Conservation (phyloP, 345 rosid species). For the Citrus sinensis region DVS_A1.0 CM039163.1:11684501-11685000, state of each 20-base stretch:
- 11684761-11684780: background rate
- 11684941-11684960: background rate
- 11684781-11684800: background rate
- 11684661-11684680: background rate
- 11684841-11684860: background rate
- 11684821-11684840: background rate
- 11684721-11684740: background rate
- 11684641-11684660: background rate
- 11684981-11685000: background rate
- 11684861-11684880: background rate
- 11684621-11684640: background rate
- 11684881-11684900: background rate
- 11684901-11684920: background rate
- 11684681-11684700: background rate
- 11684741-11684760: background rate
- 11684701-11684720: background rate
- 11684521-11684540: too few species aligned
- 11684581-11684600: background rate
- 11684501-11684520: background rate
- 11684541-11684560: too few species aligned
- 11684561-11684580: background rate
- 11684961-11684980: background rate
- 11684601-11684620: background rate
- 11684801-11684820: background rate
- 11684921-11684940: background rate